These are phyloP conservation scores for Psilocybe cyanescens DNA, from an alignment of 768 basidiomycete species.

Conservation along the genomic window DNA sequence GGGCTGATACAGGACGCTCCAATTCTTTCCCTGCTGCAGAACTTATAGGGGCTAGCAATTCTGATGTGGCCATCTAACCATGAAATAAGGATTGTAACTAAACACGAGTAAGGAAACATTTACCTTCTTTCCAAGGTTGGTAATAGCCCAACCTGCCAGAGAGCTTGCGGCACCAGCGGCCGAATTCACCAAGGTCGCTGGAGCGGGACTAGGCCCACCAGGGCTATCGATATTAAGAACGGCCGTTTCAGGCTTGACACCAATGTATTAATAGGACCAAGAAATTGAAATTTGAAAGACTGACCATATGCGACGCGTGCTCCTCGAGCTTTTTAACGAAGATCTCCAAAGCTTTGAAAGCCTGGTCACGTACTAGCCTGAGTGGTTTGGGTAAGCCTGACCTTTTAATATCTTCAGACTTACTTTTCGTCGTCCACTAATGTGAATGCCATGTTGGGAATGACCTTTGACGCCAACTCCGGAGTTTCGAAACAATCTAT, in stretches of 20 bases:
- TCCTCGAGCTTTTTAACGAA: constrained; percentile 85
- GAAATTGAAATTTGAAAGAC: constrained; percentile 37
- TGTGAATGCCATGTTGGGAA: constrained; percentile 81
- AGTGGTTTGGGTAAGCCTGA: background rate
- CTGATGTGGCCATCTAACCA: constrained; percentile 66
- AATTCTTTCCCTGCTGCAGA: constrained; percentile 28
- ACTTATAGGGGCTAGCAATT: constrained; percentile 72
- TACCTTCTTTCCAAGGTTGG: constrained; percentile 85
- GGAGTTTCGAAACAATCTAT: constrained; percentile 87
- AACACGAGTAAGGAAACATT: background rate
- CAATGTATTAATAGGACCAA: background rate
- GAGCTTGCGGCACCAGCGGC: constrained; percentile 92
- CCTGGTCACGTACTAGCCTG: constrained; percentile 94
- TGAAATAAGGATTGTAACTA: background rate
- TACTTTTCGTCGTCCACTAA: constrained; percentile 95
- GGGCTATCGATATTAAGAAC: constrained; percentile 24
- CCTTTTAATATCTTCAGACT: constrained; percentile 20
- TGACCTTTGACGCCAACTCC: constrained; percentile 87
- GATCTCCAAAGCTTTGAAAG: constrained; percentile 89
- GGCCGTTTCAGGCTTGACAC: constrained; percentile 42
- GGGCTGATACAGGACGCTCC: constrained; percentile 48
- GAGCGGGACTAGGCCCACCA: constrained; percentile 33
- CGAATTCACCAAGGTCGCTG: constrained; percentile 71
- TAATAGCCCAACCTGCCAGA: constrained; percentile 95
- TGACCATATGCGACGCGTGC: constrained; percentile 84